Evolutionary conservation across 805 yeast genomes (phyloP), one percentile per base, ranked within the genome.

Genomic region (Candida ascalaphidarum): DNA sequence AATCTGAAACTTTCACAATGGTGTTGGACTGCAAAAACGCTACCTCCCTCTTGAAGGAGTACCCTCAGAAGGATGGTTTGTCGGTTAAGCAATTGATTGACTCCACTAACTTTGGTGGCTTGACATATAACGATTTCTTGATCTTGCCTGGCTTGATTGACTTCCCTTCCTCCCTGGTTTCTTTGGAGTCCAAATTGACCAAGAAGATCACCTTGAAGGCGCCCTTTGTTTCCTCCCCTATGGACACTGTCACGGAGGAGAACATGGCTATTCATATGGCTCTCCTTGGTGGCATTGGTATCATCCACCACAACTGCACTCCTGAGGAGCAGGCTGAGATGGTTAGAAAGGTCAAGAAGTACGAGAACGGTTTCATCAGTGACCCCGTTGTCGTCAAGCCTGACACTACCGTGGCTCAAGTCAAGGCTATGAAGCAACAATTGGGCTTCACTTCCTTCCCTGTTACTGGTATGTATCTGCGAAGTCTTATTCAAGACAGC

Each of bases 201-300:
- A 88, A 81, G 68, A 81, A 80, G 52, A 92, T 92, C 68, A 61
- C 92, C 31, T 70, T 92, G 61, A 86, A 81, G 68, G 68, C 95
- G 26, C 98, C 98, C 33, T 85, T 92, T 44, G 89, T 92, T 35
- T 89, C 97, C 13, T 85, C 97, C 49, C 98, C 98, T 46, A 92
- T 92, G 98, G 98, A 92, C 65, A 92, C 98, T 27, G 98, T 92
- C 43, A 92, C 98, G 33, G 98, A 92, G 71, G 65, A 86, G 38
- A 83, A 79, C 36, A 92, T 92, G 98, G 98, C 98, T 41, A 89
- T 92, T 47, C 78, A 86, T 65, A 88, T 92, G 96, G 96, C 98
- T 44, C 74, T 92, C 43, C 74, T 88, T 48, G 98, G 98, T 59
- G 98, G 98, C 64, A 85, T 92, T 58, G 98, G 98, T 76, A 83